Base-by-base conservation (phyloP, 2,329 filamentous ascomycete genomes). In the Aspergillus amoenus region DNA sequence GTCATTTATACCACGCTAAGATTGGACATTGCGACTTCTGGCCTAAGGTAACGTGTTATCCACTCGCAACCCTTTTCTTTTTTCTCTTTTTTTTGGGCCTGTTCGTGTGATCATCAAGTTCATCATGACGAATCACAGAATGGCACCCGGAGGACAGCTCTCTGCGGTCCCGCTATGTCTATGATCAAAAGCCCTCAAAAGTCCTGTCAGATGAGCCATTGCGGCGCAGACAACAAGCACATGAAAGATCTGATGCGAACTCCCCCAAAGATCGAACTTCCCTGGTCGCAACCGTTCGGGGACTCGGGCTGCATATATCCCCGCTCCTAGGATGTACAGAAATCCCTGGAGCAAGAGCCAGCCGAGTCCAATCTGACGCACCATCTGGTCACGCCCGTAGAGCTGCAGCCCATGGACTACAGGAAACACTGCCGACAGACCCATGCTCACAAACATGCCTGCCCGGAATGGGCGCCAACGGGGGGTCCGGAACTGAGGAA, bases 211-310 rank as follows among this genome's bases (percentile, higher is more conserved):
- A 78, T 99, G 94, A 22, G 88, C 84, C 1, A 84, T 82, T 0
- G 91, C 93, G 0, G 94, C 94, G 59, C 92, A 74, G 15, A 97
- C 80, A 27, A 99, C 93, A 62, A 94, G 82, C 40, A 96, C 79
- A 77, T 99, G 94, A 73, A 99, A 99, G 62, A 99, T 89, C 77
- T 99, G 94, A 75, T 99, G 94, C 18, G 91, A 96, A 70, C 88
- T 92, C 39, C 94, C 93, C 84, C 90, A 90, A 51, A 97, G 90
- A 75, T 99, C 94, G 69, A 93, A 97, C 7, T 74, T 79, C 1
- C 91, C 90, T 0, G 93, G 94, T 44, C 79, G 83, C 68, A 82
- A 85, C 58, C 91, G 82, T 77, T 99, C 94, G 0, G 94, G 94
- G 75, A 93, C 87, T 39, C 94, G 87, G 52, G 84, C 81, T 6